Evolutionary conservation across 2,329 filamentous ascomycete species (phyloP).

Genomic region (Hyphodiscus sp.): DNA sequence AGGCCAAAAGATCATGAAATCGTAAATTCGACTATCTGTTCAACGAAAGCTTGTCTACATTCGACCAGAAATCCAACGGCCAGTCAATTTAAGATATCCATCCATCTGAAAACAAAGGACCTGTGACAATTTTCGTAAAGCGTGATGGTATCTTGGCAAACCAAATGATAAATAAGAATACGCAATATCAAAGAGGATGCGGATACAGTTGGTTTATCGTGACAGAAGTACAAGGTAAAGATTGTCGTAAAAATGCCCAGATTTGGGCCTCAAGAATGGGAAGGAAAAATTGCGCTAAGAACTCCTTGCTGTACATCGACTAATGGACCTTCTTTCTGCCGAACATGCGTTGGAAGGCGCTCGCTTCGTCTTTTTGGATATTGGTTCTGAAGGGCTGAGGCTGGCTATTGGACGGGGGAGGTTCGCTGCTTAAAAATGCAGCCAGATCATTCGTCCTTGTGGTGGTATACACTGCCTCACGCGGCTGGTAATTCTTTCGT

Average conservation of each 20-base stretch:
- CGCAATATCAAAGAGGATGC: background rate
- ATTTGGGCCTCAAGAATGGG: background rate
- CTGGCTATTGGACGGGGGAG: conserved; percentile 21
- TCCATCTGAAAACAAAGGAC: background rate
- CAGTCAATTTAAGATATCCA: too few species aligned
- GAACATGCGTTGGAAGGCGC: conserved; percentile 23
- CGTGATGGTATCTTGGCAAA: too few species aligned
- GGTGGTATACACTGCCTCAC: conserved; percentile 24
- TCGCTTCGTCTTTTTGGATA: conserved; percentile 20
- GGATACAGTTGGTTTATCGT: background rate
- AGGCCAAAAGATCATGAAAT: too few species aligned
- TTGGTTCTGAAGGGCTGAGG: conserved; percentile 17
- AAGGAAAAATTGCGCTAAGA: background rate
- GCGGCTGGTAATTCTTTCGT: conserved; percentile 45
- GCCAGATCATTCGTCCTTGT: conserved; percentile 59
- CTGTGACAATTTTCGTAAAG: background rate
- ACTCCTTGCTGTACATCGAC: background rate
- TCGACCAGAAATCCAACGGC: too few species aligned
- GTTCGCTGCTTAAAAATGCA: conserved; percentile 50
- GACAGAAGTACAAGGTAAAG: background rate
- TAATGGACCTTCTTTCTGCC: conserved; percentile 24
- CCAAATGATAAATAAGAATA: background rate
- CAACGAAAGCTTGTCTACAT: too few species aligned
- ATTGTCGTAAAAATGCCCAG: background rate
- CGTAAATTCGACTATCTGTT: too few species aligned